phyloP scores from a whole-genome alignment of 805 yeast genomes.

The Wickerhamiella kurtzmanii region DNA sequence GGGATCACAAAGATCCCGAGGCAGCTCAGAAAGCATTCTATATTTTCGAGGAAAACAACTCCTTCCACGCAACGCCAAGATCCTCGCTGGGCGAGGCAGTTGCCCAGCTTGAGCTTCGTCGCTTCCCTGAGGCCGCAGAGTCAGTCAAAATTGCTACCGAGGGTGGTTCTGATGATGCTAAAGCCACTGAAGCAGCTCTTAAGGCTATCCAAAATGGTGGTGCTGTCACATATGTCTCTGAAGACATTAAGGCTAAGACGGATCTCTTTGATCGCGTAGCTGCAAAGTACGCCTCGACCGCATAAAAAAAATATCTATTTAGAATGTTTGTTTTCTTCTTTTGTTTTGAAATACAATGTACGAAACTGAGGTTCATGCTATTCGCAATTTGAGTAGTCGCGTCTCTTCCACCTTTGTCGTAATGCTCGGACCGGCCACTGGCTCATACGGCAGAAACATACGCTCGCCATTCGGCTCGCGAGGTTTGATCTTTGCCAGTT shows the following conservation, averaged over 20 bases:
- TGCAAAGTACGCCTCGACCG: constrained; percentile 19
- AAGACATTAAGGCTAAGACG: constrained; percentile 48
- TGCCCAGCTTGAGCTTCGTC: constrained; percentile 63
- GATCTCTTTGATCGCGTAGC: constrained; percentile 54
- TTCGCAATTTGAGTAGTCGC: background rate
- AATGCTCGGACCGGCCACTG: background rate
- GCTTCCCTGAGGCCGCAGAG: constrained; percentile 72
- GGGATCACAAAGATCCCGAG: constrained; percentile 25
- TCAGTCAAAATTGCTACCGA: constrained; percentile 29
- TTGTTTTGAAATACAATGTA: background rate
- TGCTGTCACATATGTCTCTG: constrained; percentile 2
- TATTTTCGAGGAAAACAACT: constrained; percentile 51
- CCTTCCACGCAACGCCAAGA: constrained; percentile 30
- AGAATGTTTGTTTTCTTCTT: background rate
- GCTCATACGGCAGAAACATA: background rate
- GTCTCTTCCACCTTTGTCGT: background rate
- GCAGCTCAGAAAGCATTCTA: constrained; percentile 30
- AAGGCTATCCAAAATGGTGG: constrained; percentile 42
- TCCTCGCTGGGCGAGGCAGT: constrained; percentile 53
- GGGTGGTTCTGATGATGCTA: constrained; percentile 28
- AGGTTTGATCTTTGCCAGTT: background rate
- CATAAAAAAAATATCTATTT: background rate
- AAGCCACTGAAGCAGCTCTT: constrained; percentile 53
- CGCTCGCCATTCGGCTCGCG: background rate
- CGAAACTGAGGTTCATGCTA: background rate